Conservation (phyloP, 495 filamentous ascomycete genomes). For the Lasiosphaeris hirsuta region DNA sequence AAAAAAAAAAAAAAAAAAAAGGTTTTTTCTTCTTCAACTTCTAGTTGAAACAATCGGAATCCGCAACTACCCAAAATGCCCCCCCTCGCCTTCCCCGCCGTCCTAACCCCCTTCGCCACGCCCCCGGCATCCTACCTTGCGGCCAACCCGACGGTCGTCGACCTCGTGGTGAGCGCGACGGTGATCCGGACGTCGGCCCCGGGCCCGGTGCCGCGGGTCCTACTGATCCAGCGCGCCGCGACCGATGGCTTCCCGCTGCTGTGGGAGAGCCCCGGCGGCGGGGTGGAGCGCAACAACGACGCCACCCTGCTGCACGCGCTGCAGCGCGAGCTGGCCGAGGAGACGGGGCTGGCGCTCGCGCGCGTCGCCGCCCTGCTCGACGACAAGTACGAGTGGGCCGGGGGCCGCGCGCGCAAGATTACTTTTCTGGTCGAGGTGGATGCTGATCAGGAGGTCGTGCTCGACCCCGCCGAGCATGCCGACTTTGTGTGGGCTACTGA, state of each 20-base stretch:
- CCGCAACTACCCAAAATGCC: too few relatives aligned
- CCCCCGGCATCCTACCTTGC: conserved; percentile 17
- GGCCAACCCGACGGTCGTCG: conserved; percentile 18
- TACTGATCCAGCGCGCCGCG: conserved; percentile 47
- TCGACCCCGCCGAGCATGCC: too few relatives aligned
- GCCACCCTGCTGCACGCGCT: conserved; percentile 41
- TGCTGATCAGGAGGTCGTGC: too few relatives aligned
- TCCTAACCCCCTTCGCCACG: too few relatives aligned
- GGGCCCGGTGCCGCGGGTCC: conserved; percentile 24
- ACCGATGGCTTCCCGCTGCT: conserved; percentile 41
- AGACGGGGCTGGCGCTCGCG: conserved; percentile 40
- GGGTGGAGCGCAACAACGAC: conserved; percentile 42
- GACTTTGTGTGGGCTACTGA: too few relatives aligned
- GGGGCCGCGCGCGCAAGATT: too few relatives aligned
- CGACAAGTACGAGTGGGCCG: background rate
- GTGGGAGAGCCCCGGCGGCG: conserved; percentile 53
- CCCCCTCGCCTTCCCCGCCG: too few relatives aligned
- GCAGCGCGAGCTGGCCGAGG: conserved; percentile 49
- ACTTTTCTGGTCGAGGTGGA: too few relatives aligned
- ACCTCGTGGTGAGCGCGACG: conserved; percentile 31
- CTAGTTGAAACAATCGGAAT: too few relatives aligned
- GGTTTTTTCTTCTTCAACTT: too few relatives aligned
- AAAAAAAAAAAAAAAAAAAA: too few relatives aligned
- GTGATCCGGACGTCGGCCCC: conserved; percentile 30
- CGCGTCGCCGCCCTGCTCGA: conserved; percentile 30